Evolutionary conservation across 2,329 filamentous ascomycete species (phyloP), one percentile per base, ranked within the genome.

Genomic region (Fusarium fujikuroi): DNA sequence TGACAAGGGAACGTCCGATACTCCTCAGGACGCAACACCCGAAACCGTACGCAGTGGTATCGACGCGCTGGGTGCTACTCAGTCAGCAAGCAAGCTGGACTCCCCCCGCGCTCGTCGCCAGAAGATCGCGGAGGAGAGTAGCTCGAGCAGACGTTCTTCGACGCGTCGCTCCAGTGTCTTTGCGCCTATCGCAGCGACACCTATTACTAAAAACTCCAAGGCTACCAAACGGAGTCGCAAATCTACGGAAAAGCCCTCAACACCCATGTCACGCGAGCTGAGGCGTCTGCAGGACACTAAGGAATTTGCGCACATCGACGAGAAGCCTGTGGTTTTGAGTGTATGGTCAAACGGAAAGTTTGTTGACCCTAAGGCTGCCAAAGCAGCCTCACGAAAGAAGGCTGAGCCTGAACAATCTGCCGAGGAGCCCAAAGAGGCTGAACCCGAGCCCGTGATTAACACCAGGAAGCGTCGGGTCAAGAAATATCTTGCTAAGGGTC

Each of bases 401-500:
- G 43, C 75, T 42, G 80, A 79, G 52, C 65, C 72, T 12, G 77
- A 79, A 40, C 43, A 72, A 63, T 60, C 71, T 59, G 73, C 75
- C 66, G 60, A 80, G 57, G 69, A 78, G 32, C 47, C 66, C 15
- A 74, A 63, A 71, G 65, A 72, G 40, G 74, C 79, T 40, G 80
- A 84, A 53, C 72, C 79, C 57, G 85, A 87, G 75, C 81, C 82
- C 30, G 75, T 80, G 11, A 78, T 81, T 16, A 77, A 81, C 32
- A 73, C 73, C 15, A 84, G 82, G 70, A 82, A 84, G 72, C 84
- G 87, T 63, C 86, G 85, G 42, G 83, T 86, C 58, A 97, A 97
- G 85, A 91, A 91, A 74, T 98, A 93, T 89, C 85, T 97, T 60
- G 86, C 87, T 59, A 93, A 95, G 80, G 96, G 95, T 15, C 86